Conservation (phyloP, 2,329 filamentous ascomycete species). For the Sphaerulina musiva region DNA sequence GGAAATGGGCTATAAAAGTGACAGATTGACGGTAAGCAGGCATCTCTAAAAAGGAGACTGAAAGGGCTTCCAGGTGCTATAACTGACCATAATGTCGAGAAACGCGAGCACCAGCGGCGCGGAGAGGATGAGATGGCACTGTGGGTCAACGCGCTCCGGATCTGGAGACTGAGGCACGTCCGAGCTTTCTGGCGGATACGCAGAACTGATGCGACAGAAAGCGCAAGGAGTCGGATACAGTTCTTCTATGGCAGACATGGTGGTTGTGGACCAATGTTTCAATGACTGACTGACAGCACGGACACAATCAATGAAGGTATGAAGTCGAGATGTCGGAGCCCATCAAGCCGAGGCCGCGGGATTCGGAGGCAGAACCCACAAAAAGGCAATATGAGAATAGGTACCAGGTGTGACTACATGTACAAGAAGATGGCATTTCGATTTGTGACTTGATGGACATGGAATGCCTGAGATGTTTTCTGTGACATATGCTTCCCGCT, state of each 20-base stretch:
- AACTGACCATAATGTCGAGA: conserved; percentile 66
- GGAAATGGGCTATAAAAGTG: conserved; percentile 55
- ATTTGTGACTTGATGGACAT: too few species aligned
- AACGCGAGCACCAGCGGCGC: conserved; percentile 76
- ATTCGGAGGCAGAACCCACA: background rate
- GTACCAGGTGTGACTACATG: too few species aligned
- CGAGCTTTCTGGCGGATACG: conserved; percentile 45
- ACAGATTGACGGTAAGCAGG: too few species aligned
- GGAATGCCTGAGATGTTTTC: background rate
- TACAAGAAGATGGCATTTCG: too few species aligned
- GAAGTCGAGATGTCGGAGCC: conserved; percentile 2
- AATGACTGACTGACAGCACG: background rate
- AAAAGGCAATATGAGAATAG: too few species aligned
- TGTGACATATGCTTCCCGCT: conserved; percentile 7
- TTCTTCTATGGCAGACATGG: conserved; percentile 21
- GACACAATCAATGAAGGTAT: background rate
- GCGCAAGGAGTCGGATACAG: conserved; percentile 47
- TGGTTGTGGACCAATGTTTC: background rate
- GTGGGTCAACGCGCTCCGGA: conserved; percentile 31
- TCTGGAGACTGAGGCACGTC: conserved; percentile 30
- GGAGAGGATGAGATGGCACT: conserved; percentile 62
- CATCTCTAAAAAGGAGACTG: too few species aligned
- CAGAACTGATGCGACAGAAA: conserved; percentile 52
- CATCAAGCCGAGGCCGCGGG: conserved; percentile 2
- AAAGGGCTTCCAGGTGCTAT: too few species aligned